Evolutionary conservation across 148 eudicot genomes (phyloP).

Genomic region (Cornus controversa): DNA sequence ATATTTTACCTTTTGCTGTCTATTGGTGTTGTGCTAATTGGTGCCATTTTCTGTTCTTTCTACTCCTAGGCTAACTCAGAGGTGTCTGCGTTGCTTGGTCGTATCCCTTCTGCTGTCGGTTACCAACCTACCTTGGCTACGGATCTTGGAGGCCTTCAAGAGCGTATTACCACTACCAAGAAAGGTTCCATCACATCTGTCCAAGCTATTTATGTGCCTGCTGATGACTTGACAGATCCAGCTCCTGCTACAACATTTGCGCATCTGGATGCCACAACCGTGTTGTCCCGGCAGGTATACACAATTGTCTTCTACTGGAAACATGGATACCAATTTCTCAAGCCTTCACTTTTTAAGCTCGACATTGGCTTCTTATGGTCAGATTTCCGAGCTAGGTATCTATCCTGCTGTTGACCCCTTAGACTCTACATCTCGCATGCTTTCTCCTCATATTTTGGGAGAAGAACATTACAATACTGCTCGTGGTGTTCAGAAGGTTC

Average conservation of each 20-base stretch:
- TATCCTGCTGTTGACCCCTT: slow-evolving; percentile 69
- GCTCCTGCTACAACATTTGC: slow-evolving; percentile 84
- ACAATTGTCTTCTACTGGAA: background rate
- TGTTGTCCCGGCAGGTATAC: slow-evolving; percentile 65
- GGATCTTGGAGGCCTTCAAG: slow-evolving; percentile 81
- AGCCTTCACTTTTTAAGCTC: background rate
- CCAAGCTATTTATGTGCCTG: slow-evolving; percentile 79
- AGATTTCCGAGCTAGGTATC: slow-evolving; percentile 78
- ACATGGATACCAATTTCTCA: background rate
- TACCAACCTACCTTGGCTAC: slow-evolving; percentile 80
- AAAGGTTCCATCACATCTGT: slow-evolving; percentile 80
- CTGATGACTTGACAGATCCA: slow-evolving; percentile 85
- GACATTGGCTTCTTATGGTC: background rate
- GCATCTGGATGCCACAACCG: slow-evolving; percentile 81
- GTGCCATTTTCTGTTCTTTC: background rate
- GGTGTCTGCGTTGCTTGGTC: slow-evolving; percentile 84
- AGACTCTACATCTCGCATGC: slow-evolving; percentile 67
- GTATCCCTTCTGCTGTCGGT: slow-evolving; percentile 83
- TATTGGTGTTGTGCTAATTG: background rate
- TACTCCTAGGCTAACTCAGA: slow-evolving; percentile 57
- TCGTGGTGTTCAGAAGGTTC: slow-evolving; percentile 72
- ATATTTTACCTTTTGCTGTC: background rate
- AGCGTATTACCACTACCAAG: slow-evolving; percentile 77
- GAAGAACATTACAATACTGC: slow-evolving; percentile 72
- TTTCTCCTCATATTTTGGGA: slow-evolving; percentile 64